Evolutionary conservation across 148 eudicot species (phyloP).

Genomic region (Talinum fruticosum): DNA sequence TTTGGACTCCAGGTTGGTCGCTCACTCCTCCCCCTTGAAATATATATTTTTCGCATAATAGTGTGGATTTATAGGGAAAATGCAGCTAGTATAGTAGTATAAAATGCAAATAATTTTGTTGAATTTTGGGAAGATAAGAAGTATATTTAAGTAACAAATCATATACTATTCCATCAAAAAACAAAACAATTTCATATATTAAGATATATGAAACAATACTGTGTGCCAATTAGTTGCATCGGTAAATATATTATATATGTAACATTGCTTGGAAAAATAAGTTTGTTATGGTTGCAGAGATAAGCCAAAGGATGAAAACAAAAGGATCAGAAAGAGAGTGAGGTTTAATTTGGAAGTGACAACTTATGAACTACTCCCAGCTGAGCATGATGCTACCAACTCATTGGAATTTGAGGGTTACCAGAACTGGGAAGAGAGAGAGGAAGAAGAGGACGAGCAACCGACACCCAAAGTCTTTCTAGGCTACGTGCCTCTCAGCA

Average conservation of each 20-base stretch:
- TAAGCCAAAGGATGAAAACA: slow-evolving; percentile 36
- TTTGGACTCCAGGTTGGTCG: slow-evolving; percentile 29
- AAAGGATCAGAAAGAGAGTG: slow-evolving; percentile 55
- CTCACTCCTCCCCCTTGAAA: background rate
- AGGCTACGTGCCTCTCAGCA: background rate
- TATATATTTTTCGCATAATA: no score
- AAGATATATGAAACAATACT: no score
- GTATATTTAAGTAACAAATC: no score
- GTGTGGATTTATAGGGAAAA: no score
- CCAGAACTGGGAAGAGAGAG: slow-evolving; percentile 10
- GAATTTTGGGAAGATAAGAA: no score
- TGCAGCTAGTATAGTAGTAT: no score
- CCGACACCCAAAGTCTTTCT: background rate
- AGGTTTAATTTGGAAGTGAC: slow-evolving; percentile 66
- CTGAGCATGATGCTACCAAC: slow-evolving; percentile 21
- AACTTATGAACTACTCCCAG: slow-evolving; percentile 56
- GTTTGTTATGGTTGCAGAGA: slow-evolving; percentile 25
- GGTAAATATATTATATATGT: no score
- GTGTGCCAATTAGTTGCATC: no score
- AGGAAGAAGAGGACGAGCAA: slow-evolving; percentile 14
- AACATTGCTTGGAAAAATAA: background rate
- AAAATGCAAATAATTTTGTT: no score
- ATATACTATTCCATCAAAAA: no score
- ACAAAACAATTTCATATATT: no score
- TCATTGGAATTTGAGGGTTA: slow-evolving; percentile 26